Evolutionary conservation across 371 early-diverging fungal genomes (phyloP).

Genomic region (Lichtheimia corymbifera): DNA sequence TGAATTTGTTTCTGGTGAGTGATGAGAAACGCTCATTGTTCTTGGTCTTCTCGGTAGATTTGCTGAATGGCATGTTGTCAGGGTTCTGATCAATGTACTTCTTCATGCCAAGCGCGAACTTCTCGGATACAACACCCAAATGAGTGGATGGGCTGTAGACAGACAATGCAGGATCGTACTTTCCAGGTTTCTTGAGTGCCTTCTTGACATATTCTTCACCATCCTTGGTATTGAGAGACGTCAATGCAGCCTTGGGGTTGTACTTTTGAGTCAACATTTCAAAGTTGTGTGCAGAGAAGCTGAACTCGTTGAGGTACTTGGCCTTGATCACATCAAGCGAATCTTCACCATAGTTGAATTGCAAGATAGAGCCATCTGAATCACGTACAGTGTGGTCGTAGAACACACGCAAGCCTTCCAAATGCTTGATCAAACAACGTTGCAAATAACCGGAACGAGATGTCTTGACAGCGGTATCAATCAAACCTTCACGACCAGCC

Average conservation of each 20-base stretch:
- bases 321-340: slow-evolving; percentile 98
- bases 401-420: slow-evolving; percentile 96
- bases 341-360: slow-evolving; percentile 99
- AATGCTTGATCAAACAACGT: slow-evolving; percentile 99
- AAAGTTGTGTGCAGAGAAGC: slow-evolving; percentile 93
- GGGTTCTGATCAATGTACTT: slow-evolving; percentile 75
- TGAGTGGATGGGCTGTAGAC: slow-evolving; percentile 80
- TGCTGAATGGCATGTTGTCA: slow-evolving; percentile 57
- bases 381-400: slow-evolving; percentile 98
- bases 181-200: slow-evolving; percentile 74
- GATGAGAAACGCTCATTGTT: slow-evolving; percentile 58
- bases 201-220: slow-evolving; percentile 83
- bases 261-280: slow-evolving; percentile 80
- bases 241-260: slow-evolving; percentile 72
- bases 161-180: slow-evolving; percentile 81
- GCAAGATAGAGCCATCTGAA: slow-evolving; percentile 92
- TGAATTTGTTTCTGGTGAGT: slow-evolving; percentile 74
- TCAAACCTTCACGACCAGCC: slow-evolving; percentile 99
- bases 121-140: slow-evolving; percentile 91
- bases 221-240: slow-evolving; percentile 72
- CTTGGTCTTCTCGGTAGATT: slow-evolving; percentile 49
- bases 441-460: slow-evolving; percentile 99
- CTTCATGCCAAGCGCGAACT: slow-evolving; percentile 71
- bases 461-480: slow-evolving; percentile 99
- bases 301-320: slow-evolving; percentile 87